These are phyloP conservation scores for Exophiala oligosperma DNA, from an alignment of 2,329 filamentous ascomycete species.

Conservation along the genomic window DNA sequence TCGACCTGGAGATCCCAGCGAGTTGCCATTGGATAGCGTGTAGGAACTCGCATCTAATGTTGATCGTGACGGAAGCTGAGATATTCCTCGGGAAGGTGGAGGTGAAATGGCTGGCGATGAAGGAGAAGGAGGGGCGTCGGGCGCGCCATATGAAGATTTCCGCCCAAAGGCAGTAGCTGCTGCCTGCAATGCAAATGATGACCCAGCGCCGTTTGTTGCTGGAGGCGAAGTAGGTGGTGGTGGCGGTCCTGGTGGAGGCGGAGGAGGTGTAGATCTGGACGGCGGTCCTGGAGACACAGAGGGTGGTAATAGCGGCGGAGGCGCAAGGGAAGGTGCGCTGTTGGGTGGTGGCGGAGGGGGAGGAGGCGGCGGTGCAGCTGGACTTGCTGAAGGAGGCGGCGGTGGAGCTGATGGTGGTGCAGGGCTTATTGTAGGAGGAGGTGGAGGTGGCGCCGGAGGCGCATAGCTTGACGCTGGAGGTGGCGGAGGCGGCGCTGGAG, in stretches of 20 bases:
- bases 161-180: slow-evolving; percentile 58
- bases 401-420: slow-evolving; percentile 42
- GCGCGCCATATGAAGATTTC: slow-evolving; percentile 33
- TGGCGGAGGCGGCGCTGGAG: slow-evolving; percentile 33
- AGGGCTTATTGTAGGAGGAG: slow-evolving; percentile 49
- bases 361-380: slow-evolving; percentile 43
- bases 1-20: slow-evolving; percentile 19
- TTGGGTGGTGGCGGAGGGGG: slow-evolving; percentile 42
- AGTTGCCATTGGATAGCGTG: slow-evolving; percentile 66
- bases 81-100: slow-evolving; percentile 45
- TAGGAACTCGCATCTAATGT: slow-evolving; percentile 76
- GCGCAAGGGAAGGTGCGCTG: slow-evolving; percentile 29
- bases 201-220: slow-evolving; percentile 33
- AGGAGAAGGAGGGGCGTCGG: slow-evolving; percentile 44
- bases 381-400: slow-evolving; percentile 45
- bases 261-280: slow-evolving; percentile 45
- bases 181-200: slow-evolving; percentile 59
- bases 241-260: slow-evolving; percentile 34
- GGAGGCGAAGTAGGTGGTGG: slow-evolving; percentile 39
- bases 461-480: slow-evolving; percentile 43
- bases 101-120: slow-evolving; percentile 39
- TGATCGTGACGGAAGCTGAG: slow-evolving; percentile 49
- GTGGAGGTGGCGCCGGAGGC: slow-evolving; percentile 43
- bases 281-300: slow-evolving; percentile 49
- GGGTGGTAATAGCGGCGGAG: slow-evolving; percentile 51